Evolutionary conservation across 2,329 filamentous ascomycete genomes (phyloP).

Genomic region (Fusarium phyllophilum): DNA sequence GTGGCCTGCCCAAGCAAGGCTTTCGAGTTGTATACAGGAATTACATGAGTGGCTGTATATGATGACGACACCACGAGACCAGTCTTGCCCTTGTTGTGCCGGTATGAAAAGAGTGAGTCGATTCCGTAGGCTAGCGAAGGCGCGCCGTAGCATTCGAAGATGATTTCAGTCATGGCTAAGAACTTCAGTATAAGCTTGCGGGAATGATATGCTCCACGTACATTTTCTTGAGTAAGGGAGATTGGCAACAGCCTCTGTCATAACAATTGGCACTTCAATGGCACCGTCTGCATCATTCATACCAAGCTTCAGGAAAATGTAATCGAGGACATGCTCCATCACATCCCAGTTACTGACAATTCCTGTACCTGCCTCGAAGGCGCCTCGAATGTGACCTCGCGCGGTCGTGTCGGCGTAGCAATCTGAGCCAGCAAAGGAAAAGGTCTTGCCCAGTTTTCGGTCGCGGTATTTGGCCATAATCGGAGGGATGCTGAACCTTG

Average conservation of each 20-base stretch:
- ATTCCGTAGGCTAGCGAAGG: conserved; percentile 94
- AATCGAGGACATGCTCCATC: conserved; percentile 94
- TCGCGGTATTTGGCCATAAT: conserved; percentile 96
- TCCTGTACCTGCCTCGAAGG: conserved; percentile 90
- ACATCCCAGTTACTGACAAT: conserved; percentile 98
- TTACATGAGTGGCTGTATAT: conserved; percentile 92
- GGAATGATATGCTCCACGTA: conserved; percentile 54
- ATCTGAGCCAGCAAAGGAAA: conserved; percentile 91
- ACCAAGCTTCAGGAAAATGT: conserved; percentile 92
- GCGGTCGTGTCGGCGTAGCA: conserved; percentile 95
- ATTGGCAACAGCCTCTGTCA: conserved; percentile 96
- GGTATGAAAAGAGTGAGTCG: conserved; percentile 95
- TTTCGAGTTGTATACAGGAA: conserved; percentile 89
- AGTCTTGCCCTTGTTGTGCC: conserved; percentile 87
- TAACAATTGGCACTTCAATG: conserved; percentile 87
- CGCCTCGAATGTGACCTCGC: conserved; percentile 86
- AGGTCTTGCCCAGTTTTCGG: conserved; percentile 90
- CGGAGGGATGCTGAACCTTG: conserved; percentile 82
- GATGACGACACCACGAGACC: conserved; percentile 92
- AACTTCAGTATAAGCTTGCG: conserved; percentile 31
- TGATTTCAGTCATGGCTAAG: conserved; percentile 92
- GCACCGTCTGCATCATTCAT: conserved; percentile 78
- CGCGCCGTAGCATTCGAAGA: conserved; percentile 95
- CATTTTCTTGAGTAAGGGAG: conserved; percentile 88
- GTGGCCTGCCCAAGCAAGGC: conserved; percentile 86